phyloP scores from a whole-genome alignment of 2,329 filamentous ascomycete species.

The Fusarium albosuccineum region DNA sequence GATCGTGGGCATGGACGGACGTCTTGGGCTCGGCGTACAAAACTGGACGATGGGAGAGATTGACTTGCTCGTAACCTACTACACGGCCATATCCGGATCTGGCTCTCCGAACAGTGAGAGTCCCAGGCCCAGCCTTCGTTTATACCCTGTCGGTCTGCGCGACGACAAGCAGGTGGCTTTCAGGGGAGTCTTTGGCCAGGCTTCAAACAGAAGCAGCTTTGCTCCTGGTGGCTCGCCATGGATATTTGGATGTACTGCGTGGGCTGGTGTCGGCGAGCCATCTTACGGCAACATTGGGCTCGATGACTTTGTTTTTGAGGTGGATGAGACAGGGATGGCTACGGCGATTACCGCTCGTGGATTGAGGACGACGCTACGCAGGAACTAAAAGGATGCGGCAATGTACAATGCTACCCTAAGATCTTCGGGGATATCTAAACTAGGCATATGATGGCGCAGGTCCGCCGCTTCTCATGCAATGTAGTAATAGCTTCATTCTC shows the following conservation, averaged over 20 bases:
- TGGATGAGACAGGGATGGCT: neutral
- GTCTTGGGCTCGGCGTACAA: slow-evolving; percentile 6
- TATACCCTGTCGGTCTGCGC: neutral
- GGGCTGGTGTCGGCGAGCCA: slow-evolving; percentile 5
- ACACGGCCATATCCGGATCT: neutral
- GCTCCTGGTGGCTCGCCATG: neutral
- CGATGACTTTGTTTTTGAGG: slow-evolving; percentile 22
- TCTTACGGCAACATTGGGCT: slow-evolving; percentile 10
- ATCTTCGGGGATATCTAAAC: too few relatives aligned
- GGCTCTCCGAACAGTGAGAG: neutral
- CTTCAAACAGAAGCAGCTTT: neutral
- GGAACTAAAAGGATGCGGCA: too few relatives aligned
- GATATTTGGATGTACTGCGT: neutral
- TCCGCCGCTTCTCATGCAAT: too few relatives aligned
- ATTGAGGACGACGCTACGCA: neutral
- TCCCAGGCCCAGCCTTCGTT: neutral
- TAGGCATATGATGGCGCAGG: too few relatives aligned
- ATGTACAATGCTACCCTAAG: too few relatives aligned
- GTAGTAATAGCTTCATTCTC: too few relatives aligned
- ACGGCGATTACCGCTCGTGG: neutral
- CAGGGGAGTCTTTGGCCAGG: neutral
- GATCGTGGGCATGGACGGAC: neutral
- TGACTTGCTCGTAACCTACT: neutral
- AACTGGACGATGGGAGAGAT: slow-evolving; percentile 7
- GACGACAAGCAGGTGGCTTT: neutral